phyloP scores from a whole-genome alignment of 179 eudicot species.

The Silene coronaria region DNA sequence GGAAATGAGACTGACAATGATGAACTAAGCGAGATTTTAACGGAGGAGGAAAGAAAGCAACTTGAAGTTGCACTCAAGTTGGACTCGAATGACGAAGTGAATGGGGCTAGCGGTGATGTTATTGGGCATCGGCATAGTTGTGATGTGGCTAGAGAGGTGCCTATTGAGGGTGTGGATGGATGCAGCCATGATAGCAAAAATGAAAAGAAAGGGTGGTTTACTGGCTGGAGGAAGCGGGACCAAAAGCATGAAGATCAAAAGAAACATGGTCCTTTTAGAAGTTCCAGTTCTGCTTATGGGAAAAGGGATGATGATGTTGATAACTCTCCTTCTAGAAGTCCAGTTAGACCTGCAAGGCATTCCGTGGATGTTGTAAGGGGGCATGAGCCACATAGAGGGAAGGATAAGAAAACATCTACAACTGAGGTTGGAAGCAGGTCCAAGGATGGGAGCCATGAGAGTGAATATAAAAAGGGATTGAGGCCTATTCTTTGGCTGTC shows the following conservation, averaged over 20 bases:
- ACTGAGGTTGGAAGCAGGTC: constrained; percentile 23
- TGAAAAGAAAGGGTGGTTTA: constrained; percentile 40
- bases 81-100: constrained; percentile 23
- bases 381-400: constrained; percentile 27
- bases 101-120: constrained; percentile 18
- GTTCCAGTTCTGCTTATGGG: constrained; percentile 24
- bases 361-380: constrained; percentile 29
- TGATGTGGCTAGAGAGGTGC: constrained; percentile 27
- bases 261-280: constrained; percentile 23
- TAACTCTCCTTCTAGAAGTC: constrained; percentile 24
- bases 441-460: constrained; percentile 28
- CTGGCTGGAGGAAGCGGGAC: constrained; percentile 33
- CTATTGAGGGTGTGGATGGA: constrained; percentile 26
- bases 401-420: constrained; percentile 26
- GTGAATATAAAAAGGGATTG: constrained; percentile 32
- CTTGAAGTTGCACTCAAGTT: constrained; percentile 33
- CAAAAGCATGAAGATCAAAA: constrained; percentile 32
- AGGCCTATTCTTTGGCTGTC: constrained; percentile 37
- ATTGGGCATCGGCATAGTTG: constrained; percentile 31
- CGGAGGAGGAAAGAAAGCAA: constrained; percentile 35
- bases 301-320: constrained; percentile 15
- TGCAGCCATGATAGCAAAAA: constrained; percentile 20
- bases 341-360: constrained; percentile 28
- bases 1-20: constrained; percentile 29
- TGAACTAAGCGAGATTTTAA: constrained; percentile 26